phyloP scores from a whole-genome alignment of 169 alveolate genomes.

The Plasmodium inui region DNA sequence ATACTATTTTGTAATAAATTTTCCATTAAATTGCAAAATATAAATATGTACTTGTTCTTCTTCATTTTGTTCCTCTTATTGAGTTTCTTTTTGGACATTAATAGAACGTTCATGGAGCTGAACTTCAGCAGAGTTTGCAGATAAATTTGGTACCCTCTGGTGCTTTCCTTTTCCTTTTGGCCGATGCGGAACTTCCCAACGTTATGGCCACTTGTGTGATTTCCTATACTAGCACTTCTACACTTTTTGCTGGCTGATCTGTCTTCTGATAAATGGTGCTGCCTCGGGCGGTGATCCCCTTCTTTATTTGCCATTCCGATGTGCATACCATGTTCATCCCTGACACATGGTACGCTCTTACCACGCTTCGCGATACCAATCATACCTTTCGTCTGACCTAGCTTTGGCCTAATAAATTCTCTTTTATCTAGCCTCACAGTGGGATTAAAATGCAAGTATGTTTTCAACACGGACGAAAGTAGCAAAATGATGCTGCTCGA shows the following conservation, averaged over 20 bases:
- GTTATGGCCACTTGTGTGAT: not conserved
- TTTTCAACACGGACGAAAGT: conserved; percentile 43
- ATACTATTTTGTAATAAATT: conserved; percentile 59
- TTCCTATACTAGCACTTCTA: not conserved
- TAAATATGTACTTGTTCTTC: conserved; percentile 39
- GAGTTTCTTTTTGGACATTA: conserved; percentile 32
- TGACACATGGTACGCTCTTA: not conserved
- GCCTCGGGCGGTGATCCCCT: not conserved
- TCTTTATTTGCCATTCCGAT: not conserved
- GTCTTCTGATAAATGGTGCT: not conserved
- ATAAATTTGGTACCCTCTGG: not conserved
- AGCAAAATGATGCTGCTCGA: conserved; percentile 58
- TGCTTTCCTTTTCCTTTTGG: not conserved
- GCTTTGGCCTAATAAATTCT: not conserved
- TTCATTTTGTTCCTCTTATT: conserved; percentile 18
- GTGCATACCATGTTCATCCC: not conserved
- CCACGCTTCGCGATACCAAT: not conserved
- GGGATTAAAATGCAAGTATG: conserved; percentile 40
- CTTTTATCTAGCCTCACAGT: not conserved
- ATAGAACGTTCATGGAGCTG: conserved; percentile 17
- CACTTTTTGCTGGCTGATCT: not conserved
- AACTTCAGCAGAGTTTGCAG: conserved; percentile 28
- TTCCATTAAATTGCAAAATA: conserved; percentile 65
- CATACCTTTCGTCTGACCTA: not conserved
- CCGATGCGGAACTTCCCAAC: not conserved